phyloP scores from a whole-genome alignment of 2,329 filamentous ascomycete species.

The Colletotrichum magnum region DNA sequence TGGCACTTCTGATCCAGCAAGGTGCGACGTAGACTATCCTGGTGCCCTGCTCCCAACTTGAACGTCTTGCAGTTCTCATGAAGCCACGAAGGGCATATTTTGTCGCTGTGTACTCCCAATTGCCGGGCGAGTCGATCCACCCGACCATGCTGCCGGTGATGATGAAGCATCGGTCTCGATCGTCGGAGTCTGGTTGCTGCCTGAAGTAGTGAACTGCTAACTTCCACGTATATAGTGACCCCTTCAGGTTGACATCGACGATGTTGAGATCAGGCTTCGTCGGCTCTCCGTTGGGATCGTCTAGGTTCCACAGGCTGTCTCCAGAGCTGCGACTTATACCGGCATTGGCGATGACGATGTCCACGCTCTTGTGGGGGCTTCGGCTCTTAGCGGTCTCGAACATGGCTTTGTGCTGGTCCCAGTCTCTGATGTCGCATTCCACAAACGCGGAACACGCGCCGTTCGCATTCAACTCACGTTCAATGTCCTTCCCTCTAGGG shows the following conservation, averaged over 20 bases:
- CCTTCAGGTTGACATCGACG: conserved; percentile 56
- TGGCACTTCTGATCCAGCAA: conserved; percentile 56
- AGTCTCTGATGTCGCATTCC: conserved; percentile 58
- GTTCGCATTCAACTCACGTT: conserved; percentile 49
- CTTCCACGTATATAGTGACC: conserved; percentile 61
- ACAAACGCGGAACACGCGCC: conserved; percentile 49
- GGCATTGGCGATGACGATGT: conserved; percentile 64
- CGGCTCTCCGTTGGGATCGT: conserved; percentile 48
- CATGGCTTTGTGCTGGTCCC: conserved; percentile 57
- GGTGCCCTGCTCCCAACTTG: conserved; percentile 57
- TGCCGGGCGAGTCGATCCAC: conserved; percentile 61
- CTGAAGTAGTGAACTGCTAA: conserved; percentile 63
- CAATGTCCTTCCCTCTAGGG: conserved; percentile 49
- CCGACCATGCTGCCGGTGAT: conserved; percentile 63
- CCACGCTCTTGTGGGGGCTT: conserved; percentile 56
- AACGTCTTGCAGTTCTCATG: conserved; percentile 56
- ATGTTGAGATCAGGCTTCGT: conserved; percentile 58
- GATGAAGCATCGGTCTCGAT: conserved; percentile 62
- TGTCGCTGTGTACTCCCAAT: conserved; percentile 58
- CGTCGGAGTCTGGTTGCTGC: conserved; percentile 52
- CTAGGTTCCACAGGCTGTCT: conserved; percentile 55
- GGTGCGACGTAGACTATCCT: conserved; percentile 63
- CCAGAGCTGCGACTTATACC: conserved; percentile 56
- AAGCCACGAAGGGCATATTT: conserved; percentile 61
- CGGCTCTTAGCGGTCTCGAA: conserved; percentile 56